Conservation (phyloP, 768 basidiomycete genomes). For the Suillus placidus region DNA sequence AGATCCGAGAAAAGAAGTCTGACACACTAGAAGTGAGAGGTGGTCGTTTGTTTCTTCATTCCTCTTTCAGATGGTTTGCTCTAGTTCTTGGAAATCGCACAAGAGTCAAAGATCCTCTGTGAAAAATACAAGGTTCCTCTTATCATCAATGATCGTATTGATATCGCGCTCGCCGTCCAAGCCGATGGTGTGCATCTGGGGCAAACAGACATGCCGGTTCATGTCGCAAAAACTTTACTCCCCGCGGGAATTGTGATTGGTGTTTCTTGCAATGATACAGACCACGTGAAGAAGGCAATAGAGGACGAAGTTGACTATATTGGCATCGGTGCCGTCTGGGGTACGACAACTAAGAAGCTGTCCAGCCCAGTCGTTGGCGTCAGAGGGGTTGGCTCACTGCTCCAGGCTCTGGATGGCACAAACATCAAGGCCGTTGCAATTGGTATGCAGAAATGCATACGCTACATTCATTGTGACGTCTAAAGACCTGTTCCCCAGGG, state of each 20-base stretch:
- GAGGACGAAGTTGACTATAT: conserved; percentile 78
- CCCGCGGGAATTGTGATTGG: conserved; percentile 76
- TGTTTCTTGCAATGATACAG: conserved; percentile 70
- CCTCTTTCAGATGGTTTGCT: conserved; percentile 4
- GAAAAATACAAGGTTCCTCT: conserved; percentile 78
- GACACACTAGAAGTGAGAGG: conserved; percentile 77
- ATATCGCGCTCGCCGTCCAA: conserved; percentile 78
- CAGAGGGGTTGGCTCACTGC: conserved; percentile 66
- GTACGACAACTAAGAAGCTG: conserved; percentile 78
- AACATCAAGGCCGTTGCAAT: conserved; percentile 79
- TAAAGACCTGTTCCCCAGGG: conserved; percentile 47
- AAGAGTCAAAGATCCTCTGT: conserved; percentile 69
- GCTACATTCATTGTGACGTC: background rate
- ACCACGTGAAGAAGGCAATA: conserved; percentile 65
- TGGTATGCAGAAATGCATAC: conserved; percentile 49
- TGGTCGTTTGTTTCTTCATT: conserved; percentile 2
- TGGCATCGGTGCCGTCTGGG: conserved; percentile 85
- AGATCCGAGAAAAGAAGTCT: conserved; percentile 82
- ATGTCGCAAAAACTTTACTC: conserved; percentile 65
- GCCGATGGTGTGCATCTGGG: conserved; percentile 88
- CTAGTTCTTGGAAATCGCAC: conserved; percentile 80
- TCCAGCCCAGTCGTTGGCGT: conserved; percentile 68
- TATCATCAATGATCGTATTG: conserved; percentile 86
- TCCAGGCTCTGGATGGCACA: conserved; percentile 66
- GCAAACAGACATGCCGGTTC: conserved; percentile 81